These are phyloP conservation scores for Mimosa pudica DNA, from an alignment of 306 rosid species.

Conservation along the genomic window DNA sequence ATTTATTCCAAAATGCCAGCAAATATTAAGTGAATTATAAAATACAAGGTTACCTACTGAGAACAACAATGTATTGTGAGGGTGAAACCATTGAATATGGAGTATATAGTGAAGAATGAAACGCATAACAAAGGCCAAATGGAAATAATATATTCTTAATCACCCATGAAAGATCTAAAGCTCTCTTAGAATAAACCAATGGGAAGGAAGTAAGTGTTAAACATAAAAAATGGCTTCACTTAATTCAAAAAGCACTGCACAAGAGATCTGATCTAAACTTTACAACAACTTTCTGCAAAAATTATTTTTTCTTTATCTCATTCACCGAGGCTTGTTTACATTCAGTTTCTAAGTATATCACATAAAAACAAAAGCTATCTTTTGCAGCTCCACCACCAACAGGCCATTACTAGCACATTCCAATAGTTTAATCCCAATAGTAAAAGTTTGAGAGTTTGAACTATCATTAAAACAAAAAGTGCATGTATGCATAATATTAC, in stretches of 20 bases:
- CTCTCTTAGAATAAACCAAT: background rate
- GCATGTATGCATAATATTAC: background rate
- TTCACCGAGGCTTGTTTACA: background rate
- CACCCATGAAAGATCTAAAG: constrained; percentile 7
- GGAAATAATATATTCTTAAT: background rate
- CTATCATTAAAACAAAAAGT: background rate
- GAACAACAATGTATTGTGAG: background rate
- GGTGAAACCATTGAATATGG: background rate
- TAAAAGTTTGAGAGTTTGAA: background rate
- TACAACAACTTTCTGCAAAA: background rate
- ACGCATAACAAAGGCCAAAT: background rate
- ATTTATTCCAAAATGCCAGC: background rate
- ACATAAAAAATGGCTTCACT: background rate
- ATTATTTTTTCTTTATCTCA: background rate
- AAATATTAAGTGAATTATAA: background rate
- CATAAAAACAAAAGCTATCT: background rate
- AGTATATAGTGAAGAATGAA: background rate
- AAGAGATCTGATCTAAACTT: background rate
- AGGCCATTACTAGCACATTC: background rate
- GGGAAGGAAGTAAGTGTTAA: background rate
- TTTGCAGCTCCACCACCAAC: constrained; percentile 7
- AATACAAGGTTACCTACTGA: background rate
- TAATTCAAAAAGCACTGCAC: background rate
- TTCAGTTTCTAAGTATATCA: background rate
- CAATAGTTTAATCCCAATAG: background rate